phyloP scores from a whole-genome alignment of 306 rosid species.

The Vigna reflexopilosa region DNA sequence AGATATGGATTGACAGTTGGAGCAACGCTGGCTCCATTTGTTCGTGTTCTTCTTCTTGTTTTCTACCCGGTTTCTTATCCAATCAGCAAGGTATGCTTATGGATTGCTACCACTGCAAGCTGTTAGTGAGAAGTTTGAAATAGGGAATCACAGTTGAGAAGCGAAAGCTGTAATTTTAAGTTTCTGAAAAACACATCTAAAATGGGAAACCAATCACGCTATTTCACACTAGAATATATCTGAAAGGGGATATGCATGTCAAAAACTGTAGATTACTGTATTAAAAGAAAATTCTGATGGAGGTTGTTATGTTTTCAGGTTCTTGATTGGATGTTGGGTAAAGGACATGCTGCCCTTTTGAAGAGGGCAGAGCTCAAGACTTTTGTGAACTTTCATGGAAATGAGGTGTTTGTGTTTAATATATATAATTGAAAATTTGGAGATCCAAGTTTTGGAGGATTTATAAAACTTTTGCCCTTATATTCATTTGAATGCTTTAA shows the following conservation, averaged over 20 bases:
- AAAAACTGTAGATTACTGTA: neutral
- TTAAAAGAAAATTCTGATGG: conserved; percentile 12
- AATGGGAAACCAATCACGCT: neutral
- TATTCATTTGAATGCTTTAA: conserved; percentile 34
- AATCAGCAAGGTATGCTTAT: conserved; percentile 81
- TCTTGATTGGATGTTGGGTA: conserved; percentile 96
- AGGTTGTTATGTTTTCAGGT: conserved; percentile 59
- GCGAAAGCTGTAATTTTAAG: neutral
- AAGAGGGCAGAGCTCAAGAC: conserved; percentile 98
- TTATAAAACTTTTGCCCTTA: conserved; percentile 13
- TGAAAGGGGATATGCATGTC: neutral
- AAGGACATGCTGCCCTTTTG: conserved; percentile 92
- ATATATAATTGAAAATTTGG: neutral
- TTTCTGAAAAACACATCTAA: neutral
- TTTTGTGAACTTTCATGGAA: conserved; percentile 94
- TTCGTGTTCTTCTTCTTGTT: conserved; percentile 77
- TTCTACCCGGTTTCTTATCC: conserved; percentile 91
- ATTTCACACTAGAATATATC: neutral
- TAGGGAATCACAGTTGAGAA: neutral
- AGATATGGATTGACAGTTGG: conserved; percentile 92
- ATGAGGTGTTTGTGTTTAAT: conserved; percentile 68
- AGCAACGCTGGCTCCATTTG: conserved; percentile 88
- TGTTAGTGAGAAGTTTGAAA: neutral
- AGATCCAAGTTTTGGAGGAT: conserved; percentile 15
- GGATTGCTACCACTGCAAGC: neutral